phyloP scores from a whole-genome alignment of 345 rosid species.

The Corymbia maculata region DNA sequence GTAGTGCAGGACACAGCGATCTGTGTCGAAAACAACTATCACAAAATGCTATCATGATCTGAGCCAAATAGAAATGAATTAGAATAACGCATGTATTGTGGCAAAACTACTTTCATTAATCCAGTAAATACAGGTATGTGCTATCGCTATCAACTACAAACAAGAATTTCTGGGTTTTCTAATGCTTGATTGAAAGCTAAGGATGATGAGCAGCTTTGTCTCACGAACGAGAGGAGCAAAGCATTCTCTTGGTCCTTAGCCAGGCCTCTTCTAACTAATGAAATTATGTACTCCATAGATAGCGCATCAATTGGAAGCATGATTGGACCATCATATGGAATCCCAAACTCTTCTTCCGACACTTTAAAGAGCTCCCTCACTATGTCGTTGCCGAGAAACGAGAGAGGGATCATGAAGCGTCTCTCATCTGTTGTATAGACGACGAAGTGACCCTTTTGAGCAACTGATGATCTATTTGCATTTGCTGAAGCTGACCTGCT shows the following conservation, averaged over 20 bases:
- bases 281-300: constrained; percentile 11
- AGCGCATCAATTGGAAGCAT: neutral
- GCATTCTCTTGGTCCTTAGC: constrained; percentile 19
- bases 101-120: neutral
- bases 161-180: neutral
- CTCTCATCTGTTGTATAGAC: constrained; percentile 3
- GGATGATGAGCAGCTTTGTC: neutral
- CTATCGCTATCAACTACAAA: neutral
- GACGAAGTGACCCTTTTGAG: constrained; percentile 14
- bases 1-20: neutral
- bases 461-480: neutral
- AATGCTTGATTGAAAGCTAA: neutral
- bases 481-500: neutral
- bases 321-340: neutral
- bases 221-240: neutral
- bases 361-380: neutral
- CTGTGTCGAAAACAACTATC: neutral
- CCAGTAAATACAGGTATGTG: neutral
- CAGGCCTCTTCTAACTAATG: neutral
- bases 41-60: neutral
- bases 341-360: constrained; percentile 5
- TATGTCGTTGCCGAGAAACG: neutral
- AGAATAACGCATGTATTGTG: neutral
- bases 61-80: neutral
- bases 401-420: constrained; percentile 2